Base-by-base conservation (phyloP, 2,329 filamentous ascomycete genomes). In the Xylaria digitata region DNA sequence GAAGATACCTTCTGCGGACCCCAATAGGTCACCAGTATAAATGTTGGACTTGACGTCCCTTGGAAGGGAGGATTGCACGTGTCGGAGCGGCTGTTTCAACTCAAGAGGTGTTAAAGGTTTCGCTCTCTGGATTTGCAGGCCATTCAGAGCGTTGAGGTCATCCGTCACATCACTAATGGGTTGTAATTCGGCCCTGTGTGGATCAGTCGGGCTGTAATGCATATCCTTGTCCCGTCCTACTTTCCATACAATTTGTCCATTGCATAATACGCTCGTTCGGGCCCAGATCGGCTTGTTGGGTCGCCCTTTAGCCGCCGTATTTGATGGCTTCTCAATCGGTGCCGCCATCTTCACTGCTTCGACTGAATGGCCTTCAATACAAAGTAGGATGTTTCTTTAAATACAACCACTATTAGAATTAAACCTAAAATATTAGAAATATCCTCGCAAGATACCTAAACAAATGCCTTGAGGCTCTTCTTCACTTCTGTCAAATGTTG, bases 191-290 rank as follows among this genome's bases (percentile, higher is more conserved):
- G 55, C 59, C 42, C 21, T 57, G 9, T 65, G 17, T 7, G 21
- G 45, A 30, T 63, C 53, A n/a, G 32, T 53, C 40, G 17, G 13
- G 13, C 2, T 23, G 13, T 26, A 46, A 30, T 43, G 21, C 65
- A 67, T 58, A 11, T 67, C 67, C 26, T 32, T 23, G 3, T 30
- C 26, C 17, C 15, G 11, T 48, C 48, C 57, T 9, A 70, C 66
- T 61, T 69, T 71, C 61, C 50, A 63, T 7, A 13, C 52, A 40
- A 71, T 71, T 42, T 68, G 57, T 32, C 69, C 69, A 58, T 69
- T 69, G 54, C 66, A 69, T 45, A 71, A 49, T 11, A 71, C 69
- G 34, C 50, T 71, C 26, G 69, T 68, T n/a, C 68, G 66, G 26
- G 67, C 32, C 21, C 58, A 69, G 17, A 61, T 63, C 1, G 59